Base-by-base conservation (phyloP, 192 early-diverging fungal genomes). In the Umbelopsis ramanniana region DNA sequence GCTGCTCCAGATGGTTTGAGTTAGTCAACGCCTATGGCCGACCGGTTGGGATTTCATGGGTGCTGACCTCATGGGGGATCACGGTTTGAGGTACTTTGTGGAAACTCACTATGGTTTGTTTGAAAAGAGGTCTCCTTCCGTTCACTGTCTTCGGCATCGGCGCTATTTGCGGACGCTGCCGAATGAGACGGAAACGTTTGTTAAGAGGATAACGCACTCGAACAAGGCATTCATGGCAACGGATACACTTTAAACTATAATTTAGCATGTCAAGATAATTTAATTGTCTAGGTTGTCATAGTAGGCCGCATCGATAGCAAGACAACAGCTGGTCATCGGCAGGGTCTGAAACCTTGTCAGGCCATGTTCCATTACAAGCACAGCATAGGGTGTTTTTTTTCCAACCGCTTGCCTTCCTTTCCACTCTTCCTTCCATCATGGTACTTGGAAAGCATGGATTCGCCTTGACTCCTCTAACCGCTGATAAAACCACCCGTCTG, bases 401-500 rank as follows among this genome's bases (percentile, higher is more conserved):
- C 40, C 10, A 3, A 11, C 11, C 40, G 0, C 6, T 43, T 29
- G 17, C 19, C 0, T 46, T 7, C 43, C 40, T 45, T 38, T n/a
- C n/a, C 26, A 21, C n/a, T 15, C 12, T n/a, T 68, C 45, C 8
- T 33, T 43, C 11, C 0, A 68, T 7, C 24, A 68, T 68, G 67
- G 2, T 38, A 19, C 26, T 37, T 19, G 38, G 23, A 23, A 71
- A 71, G 15, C 74, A 75, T 21, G 74, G 74, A 22, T 75, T 70
- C 33, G 48, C 50, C 38, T 40, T 75, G 23, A 75, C 67, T 17
- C 67, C 47, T 24, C 17, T 76, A 8, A 84, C 85, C 1, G 55
- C 80, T 19, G 83, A 86, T 40, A 82, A 82, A 45, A 75, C 74
- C 43, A 74, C 79, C 19, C 15, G 76, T 35, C 57, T 88, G 23